These are phyloP conservation scores for Saitoella complicata DNA, from an alignment of 805 yeast species.

Conservation along the genomic window DNA sequence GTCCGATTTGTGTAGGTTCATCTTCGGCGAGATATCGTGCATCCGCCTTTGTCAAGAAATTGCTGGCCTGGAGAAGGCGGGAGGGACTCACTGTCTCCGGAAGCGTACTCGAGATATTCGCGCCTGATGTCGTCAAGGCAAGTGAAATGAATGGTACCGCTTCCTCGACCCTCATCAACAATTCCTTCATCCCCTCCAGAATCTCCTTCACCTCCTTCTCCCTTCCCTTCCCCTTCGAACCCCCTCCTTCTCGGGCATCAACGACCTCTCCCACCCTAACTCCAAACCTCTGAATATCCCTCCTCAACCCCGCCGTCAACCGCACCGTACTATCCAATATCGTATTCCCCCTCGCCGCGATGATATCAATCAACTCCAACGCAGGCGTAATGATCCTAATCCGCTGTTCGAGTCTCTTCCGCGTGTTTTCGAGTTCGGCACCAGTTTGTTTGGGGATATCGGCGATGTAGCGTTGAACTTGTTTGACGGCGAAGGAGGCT, in stretches of 20 bases:
- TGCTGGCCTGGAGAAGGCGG: constrained; percentile 45
- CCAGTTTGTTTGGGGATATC: background rate
- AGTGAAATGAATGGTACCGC: constrained; percentile 50
- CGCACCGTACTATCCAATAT: constrained; percentile 37
- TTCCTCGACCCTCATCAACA: constrained; percentile 42
- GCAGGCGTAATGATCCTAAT: constrained; percentile 48
- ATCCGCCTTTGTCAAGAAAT: constrained; percentile 28
- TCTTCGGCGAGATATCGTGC: constrained; percentile 11
- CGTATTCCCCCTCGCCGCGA: constrained; percentile 47
- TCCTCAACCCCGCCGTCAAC: constrained; percentile 38
- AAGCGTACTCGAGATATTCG: constrained; percentile 34
- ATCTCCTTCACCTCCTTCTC: constrained; percentile 28
- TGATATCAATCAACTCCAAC: constrained; percentile 47
- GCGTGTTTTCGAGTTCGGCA: constrained; percentile 23
- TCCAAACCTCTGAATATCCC: constrained; percentile 44
- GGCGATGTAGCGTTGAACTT: background rate
- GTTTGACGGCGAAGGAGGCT: constrained; percentile 1
- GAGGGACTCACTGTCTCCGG: constrained; percentile 47
- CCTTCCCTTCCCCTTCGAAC: constrained; percentile 15
- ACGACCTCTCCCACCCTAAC: constrained; percentile 28
- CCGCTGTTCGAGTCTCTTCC: constrained; percentile 35
- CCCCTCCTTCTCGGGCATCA: constrained; percentile 16
- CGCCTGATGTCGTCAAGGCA: constrained; percentile 54
- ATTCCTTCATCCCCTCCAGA: constrained; percentile 31
- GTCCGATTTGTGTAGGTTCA: constrained; percentile 34